These are phyloP conservation scores for Penicillium chermesinum DNA, from an alignment of 495 filamentous ascomycete species.

Conservation along the genomic window DNA sequence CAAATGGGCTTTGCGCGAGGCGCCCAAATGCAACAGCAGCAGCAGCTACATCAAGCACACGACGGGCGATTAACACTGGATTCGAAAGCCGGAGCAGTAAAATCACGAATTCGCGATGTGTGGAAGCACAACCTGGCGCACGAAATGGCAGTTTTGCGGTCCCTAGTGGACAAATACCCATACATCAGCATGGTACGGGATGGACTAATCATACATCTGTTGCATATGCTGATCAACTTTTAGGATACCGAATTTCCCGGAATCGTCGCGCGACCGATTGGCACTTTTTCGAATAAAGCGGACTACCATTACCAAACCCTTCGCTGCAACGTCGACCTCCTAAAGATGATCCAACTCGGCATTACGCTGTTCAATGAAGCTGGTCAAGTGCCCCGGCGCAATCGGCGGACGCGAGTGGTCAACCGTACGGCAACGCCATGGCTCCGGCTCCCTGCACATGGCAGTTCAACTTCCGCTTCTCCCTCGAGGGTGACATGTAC, in stretches of 20 bases:
- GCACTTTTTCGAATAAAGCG: constrained; percentile 84
- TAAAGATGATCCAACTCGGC: constrained; percentile 95
- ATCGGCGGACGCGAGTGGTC: constrained; percentile 52
- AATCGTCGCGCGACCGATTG: constrained; percentile 91
- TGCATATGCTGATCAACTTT: background rate
- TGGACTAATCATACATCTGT: background rate
- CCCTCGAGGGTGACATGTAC: constrained; percentile 92
- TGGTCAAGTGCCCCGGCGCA: constrained; percentile 76
- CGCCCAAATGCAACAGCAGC: constrained; percentile 65
- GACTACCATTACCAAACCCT: constrained; percentile 99
- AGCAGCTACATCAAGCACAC: constrained; percentile 51
- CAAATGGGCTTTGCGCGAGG: constrained; percentile 80
- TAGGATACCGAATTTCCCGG: constrained; percentile 98
- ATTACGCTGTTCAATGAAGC: constrained; percentile 85
- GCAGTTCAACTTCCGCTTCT: constrained; percentile 99
- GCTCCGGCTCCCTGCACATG: constrained; percentile 79
- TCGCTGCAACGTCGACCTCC: constrained; percentile 91
- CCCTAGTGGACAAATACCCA: constrained; percentile 80
- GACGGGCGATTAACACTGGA: constrained; percentile 43
- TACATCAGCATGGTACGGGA: constrained; percentile 89
- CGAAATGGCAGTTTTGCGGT: constrained; percentile 76
- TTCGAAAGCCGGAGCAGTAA: constrained; percentile 43
- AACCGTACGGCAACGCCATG: constrained; percentile 48
- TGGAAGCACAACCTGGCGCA: constrained; percentile 89
- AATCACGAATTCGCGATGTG: constrained; percentile 84